Evolutionary conservation across 257 asterid species (phyloP).

Genomic region (Scutellaria galericulata): DNA sequence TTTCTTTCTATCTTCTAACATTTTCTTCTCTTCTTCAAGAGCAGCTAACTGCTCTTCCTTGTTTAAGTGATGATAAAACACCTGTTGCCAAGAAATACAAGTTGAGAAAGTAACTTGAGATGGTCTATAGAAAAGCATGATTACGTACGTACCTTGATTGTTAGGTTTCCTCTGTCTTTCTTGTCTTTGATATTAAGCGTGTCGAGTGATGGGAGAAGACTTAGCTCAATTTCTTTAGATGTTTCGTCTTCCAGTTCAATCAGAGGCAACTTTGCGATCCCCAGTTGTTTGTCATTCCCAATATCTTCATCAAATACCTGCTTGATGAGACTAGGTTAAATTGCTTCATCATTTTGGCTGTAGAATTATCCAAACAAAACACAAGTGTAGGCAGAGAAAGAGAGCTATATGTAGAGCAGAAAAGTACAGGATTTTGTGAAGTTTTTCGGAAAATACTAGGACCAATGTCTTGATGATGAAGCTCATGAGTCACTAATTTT

Average conservation of each 20-base stretch:
- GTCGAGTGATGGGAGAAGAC: constrained; percentile 73
- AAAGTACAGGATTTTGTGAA: background rate
- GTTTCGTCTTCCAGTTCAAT: constrained; percentile 55
- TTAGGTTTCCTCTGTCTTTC: constrained; percentile 75
- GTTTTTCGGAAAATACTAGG: background rate
- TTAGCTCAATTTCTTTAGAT: constrained; percentile 54
- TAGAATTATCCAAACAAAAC: background rate
- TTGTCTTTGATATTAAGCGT: constrained; percentile 84
- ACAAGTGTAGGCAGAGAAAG: background rate
- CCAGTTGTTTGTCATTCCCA: constrained; percentile 78
- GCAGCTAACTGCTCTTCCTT: constrained; percentile 80
- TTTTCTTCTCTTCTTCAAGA: constrained; percentile 80
- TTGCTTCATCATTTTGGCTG: background rate
- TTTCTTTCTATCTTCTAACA: constrained; percentile 73
- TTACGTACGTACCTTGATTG: constrained; percentile 54
- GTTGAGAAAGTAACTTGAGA: constrained; percentile 30
- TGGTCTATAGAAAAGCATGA: background rate
- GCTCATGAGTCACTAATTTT: background rate
- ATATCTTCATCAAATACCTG: constrained; percentile 88
- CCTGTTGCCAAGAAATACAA: constrained; percentile 48
- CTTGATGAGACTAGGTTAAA: constrained; percentile 1
- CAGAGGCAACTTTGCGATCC: constrained; percentile 64
- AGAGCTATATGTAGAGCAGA: background rate
- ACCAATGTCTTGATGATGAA: background rate
- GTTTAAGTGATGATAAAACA: constrained; percentile 68